phyloP scores from a whole-genome alignment of 1,139 yeast genomes.

The Diutina neorugosa region DNA sequence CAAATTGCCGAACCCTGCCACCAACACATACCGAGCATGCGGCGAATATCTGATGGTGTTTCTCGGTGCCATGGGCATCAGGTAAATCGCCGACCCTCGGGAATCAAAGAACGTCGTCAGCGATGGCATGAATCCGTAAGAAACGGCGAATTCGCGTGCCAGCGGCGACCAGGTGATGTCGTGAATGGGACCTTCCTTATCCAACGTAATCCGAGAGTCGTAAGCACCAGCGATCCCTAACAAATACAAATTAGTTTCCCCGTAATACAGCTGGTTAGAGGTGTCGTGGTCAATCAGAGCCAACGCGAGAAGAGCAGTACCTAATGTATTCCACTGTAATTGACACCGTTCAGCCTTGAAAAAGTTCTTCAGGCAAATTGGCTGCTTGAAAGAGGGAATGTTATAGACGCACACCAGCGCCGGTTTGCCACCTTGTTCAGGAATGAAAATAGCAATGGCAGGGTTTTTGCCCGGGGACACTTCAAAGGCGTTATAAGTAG shows the following conservation, averaged over 20 bases:
- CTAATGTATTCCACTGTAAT: conserved; percentile 87
- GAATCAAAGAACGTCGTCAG: conserved; percentile 91
- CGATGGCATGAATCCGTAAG: conserved; percentile 96
- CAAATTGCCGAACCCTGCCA: conserved; percentile 96
- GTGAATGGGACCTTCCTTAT: conserved; percentile 93
- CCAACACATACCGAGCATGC: conserved; percentile 79
- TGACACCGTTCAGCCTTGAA: conserved; percentile 93
- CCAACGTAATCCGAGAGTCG: conserved; percentile 67
- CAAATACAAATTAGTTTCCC: conserved; percentile 86
- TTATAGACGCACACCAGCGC: conserved; percentile 80
- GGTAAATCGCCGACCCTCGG: conserved; percentile 78
- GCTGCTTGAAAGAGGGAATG: conserved; percentile 61
- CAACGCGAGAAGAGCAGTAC: conserved; percentile 78
- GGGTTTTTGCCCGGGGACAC: conserved; percentile 87
- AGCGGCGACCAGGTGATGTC: conserved; percentile 97
- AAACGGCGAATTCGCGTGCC: conserved; percentile 93
- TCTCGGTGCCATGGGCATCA: conserved; percentile 79
- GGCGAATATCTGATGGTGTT: conserved; percentile 90
- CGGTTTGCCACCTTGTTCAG: conserved; percentile 77
- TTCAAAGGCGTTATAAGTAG: conserved; percentile 40
- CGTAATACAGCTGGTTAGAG: conserved; percentile 89
- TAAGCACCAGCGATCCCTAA: conserved; percentile 88
- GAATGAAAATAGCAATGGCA: conserved; percentile 83
- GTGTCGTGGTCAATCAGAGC: conserved; percentile 96
- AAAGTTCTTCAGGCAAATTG: conserved; percentile 77